Conservation (phyloP, 2,329 filamentous ascomycete genomes). For the Lachnellula subtilissima region DNA sequence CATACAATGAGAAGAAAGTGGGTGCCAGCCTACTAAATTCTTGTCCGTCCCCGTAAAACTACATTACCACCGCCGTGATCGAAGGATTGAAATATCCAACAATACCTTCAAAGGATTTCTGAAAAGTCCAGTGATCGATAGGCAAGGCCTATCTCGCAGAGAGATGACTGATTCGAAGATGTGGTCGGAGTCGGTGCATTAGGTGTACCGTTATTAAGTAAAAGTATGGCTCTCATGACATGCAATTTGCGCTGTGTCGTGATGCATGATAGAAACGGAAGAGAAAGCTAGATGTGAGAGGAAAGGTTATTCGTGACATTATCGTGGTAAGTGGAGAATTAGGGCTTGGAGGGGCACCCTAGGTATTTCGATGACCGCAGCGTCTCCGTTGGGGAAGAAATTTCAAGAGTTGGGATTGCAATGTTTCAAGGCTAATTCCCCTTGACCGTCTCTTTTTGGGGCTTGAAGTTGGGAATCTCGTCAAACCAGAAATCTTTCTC, state of each 20-base stretch:
- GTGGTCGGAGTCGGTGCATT: too few relatives aligned
- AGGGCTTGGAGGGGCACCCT: not conserved
- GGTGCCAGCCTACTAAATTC: too few relatives aligned
- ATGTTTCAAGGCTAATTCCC: slow-evolving; percentile 15
- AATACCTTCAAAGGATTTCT: too few relatives aligned
- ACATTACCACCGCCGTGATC: too few relatives aligned
- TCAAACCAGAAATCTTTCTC: slow-evolving; percentile 74
- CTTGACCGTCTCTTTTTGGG: slow-evolving; percentile 48
- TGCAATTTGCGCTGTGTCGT: not conserved
- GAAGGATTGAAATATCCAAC: too few relatives aligned
- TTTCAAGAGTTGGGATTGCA: not conserved
- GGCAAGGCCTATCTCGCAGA: too few relatives aligned
- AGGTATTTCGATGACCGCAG: not conserved
- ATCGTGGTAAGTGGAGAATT: not conserved
- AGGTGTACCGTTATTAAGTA: too few relatives aligned
- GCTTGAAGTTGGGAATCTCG: slow-evolving; percentile 76
- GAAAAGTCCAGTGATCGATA: too few relatives aligned
- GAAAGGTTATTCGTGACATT: not conserved
- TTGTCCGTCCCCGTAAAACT: too few relatives aligned
- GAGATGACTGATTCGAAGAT: too few relatives aligned
- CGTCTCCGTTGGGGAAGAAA: not conserved
- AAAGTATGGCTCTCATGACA: too few relatives aligned
- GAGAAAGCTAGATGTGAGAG: not conserved
- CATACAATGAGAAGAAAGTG: too few relatives aligned
- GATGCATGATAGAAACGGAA: not conserved